Conservation (phyloP, 371 early-diverging fungal species). For the Gilbertella persicaria region DNA sequence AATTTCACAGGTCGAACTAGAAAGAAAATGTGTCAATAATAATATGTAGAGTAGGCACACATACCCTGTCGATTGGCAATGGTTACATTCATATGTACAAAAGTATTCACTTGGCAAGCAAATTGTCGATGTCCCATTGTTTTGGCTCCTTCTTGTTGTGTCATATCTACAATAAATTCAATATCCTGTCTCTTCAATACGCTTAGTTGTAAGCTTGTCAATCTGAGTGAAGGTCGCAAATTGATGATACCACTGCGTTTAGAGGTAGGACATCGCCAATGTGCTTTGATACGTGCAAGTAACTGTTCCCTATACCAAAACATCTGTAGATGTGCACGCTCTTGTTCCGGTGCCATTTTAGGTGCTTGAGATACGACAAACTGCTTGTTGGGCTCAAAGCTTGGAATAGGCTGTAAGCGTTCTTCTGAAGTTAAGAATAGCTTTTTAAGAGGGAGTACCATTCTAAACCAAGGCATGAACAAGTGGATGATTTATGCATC, state of each 20-base stretch:
- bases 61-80: constrained; percentile 59
- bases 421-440: constrained; percentile 58
- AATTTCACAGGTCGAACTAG: constrained; percentile 56
- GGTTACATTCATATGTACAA: constrained; percentile 58
- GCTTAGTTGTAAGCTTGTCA: constrained; percentile 56
- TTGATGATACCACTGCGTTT: constrained; percentile 59
- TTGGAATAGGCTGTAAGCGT: constrained; percentile 66
- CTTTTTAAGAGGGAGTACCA: constrained; percentile 72
- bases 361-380: constrained; percentile 73
- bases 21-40: not conserved
- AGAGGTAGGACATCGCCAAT: constrained; percentile 53
- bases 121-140: constrained; percentile 43
- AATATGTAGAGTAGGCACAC: too few species aligned
- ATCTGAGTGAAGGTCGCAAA: constrained; percentile 52
- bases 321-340: constrained; percentile 61
- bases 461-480: too few species aligned
- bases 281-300: constrained; percentile 56
- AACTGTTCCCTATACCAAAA: constrained; percentile 82
- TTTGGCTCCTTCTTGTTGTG: constrained; percentile 14
- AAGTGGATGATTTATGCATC: too few species aligned
- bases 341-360: constrained; percentile 57
- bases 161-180: constrained; percentile 54
- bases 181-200: constrained; percentile 66
- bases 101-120: constrained; percentile 55
- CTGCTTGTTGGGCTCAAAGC: constrained; percentile 72